Evolutionary conservation across 352 stramenopile species (phyloP).

Genomic region (Pythium periplocum): DNA sequence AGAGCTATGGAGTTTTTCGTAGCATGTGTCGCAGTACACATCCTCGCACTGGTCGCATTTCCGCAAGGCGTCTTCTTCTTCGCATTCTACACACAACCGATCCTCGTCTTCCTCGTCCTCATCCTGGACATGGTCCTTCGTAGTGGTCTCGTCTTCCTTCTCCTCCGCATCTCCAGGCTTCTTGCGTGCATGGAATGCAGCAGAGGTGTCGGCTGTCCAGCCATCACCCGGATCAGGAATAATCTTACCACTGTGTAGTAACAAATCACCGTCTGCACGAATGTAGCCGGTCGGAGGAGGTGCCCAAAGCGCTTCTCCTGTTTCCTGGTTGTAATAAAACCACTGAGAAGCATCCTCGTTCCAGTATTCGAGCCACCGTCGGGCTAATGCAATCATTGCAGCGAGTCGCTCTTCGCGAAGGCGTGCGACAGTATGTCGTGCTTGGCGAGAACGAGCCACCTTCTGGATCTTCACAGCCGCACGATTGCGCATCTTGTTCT

Average conservation of each 20-base stretch:
- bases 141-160: slow-evolving; percentile 8
- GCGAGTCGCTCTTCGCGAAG: slow-evolving; percentile 28
- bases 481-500: slow-evolving; percentile 38
- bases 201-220: slow-evolving; percentile 23
- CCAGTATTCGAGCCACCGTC: slow-evolving; percentile 72
- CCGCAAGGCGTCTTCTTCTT: slow-evolving; percentile 61
- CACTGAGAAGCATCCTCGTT: slow-evolving; percentile 61
- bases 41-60: slow-evolving; percentile 74
- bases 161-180: slow-evolving; percentile 1
- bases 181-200: slow-evolving; percentile 16
- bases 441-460: slow-evolving; percentile 38
- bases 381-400: slow-evolving; percentile 38
- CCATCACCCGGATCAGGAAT: slow-evolving; percentile 48
- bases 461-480: slow-evolving; percentile 71
- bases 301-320: slow-evolving; percentile 63
- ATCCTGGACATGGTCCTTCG: slow-evolving; percentile 9
- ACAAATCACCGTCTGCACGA: slow-evolving; percentile 54
- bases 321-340: slow-evolving; percentile 82
- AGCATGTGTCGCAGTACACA: slow-evolving; percentile 74
- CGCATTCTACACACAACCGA: slow-evolving; percentile 70
- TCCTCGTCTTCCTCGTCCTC: slow-evolving; percentile 52
- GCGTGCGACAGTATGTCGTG: slow-evolving; percentile 27
- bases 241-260: slow-evolving; percentile 63
- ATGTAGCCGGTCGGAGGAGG: slow-evolving; percentile 67
- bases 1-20: slow-evolving; percentile 64